A percentile compares a stretch with the other conserved stretches of the same genome.
Evolutionary conservation across 1,139 yeast species (phyloP).

Genomic region (Sugiyamaella pinicola): DNA sequence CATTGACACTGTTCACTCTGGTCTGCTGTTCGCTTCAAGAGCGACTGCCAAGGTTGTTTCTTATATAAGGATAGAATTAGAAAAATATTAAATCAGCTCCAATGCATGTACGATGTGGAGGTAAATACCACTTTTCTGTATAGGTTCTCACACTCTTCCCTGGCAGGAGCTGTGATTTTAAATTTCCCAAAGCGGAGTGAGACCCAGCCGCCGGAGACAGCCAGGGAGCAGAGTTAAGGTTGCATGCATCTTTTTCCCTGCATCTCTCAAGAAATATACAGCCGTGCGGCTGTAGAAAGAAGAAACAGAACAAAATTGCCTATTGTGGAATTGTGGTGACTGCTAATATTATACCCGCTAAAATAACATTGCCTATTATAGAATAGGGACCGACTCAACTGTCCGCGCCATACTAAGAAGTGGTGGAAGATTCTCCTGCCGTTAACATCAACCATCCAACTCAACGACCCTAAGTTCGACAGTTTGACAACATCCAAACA

Average conservation of each 20-base stretch:
- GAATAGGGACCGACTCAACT: slow-evolving; percentile 9
- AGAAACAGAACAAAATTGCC: too few relatives aligned
- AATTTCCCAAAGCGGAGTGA: too few relatives aligned
- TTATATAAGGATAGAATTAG: too few relatives aligned
- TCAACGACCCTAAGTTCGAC: slow-evolving; percentile 18
- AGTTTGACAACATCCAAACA: slow-evolving; percentile 13
- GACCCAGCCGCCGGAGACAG: slow-evolving; percentile 11
- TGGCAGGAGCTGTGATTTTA: too few relatives aligned
- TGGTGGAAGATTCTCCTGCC: slow-evolving; percentile 11
- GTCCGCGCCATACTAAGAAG: not conserved
- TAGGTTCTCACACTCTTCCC: too few relatives aligned
- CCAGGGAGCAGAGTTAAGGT: not conserved
- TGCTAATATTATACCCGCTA: not conserved
- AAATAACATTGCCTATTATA: not conserved
- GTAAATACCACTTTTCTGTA: too few relatives aligned
- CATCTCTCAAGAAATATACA: not conserved
- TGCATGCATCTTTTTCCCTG: slow-evolving; percentile 1
- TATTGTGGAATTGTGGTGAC: not conserved
- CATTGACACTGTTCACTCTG: too few relatives aligned
- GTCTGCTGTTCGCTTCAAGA: too few relatives aligned
- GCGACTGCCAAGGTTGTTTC: too few relatives aligned
- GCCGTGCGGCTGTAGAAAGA: not conserved
- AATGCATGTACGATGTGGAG: too few relatives aligned
- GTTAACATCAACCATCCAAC: slow-evolving; percentile 4
- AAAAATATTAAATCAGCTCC: too few relatives aligned